Base-by-base conservation (phyloP, 192 early-diverging fungal species). In the Backusella luteola region DNA sequence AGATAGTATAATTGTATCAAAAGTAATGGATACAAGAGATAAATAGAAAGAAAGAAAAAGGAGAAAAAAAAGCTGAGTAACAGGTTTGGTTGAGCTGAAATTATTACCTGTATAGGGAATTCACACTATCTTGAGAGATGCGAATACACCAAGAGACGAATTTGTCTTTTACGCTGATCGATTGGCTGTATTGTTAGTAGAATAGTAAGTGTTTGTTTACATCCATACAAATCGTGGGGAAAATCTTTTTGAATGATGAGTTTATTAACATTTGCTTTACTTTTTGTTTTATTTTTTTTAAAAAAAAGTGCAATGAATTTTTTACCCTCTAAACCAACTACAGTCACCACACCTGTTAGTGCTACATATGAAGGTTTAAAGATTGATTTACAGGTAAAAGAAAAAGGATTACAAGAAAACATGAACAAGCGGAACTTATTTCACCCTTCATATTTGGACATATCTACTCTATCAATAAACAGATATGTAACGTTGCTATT, bases 111-210 rank as follows among this genome's bases (percentile, higher is more conserved):
- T 63, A 23, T 73, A 89, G 87, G 92, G 91, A 21, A 87, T 96
- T 74, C 94, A 94, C 66, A 97, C 96, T 34, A 94, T 94, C 42
- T 87, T 97, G 19, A 88, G 94, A 42, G 91, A 96, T 77, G 75
- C 83, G 41, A 81, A 78, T 23, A 94, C 93, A 0, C 84, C 85
- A 29, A 88, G 94, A 56, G 89, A 91, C 73, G 95, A 98, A 80
- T 96, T 98, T 84, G 91, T 96, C 38, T 98, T 96, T 76, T 95
- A 95, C 80, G 89, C 95, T 12, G 96, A 98, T 78, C 89, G 97
- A n/a, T 84, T 98, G 29, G 94, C 93, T 19, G 88, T 93, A n/a
- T 82, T 97, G 72, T 89, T 96, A 38, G 91, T 96, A 34, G 97
- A 98, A 84, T 76, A 89, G 92, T 93, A 90, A 2, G 46, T 26